Conservation (phyloP, 148 eudicot species). For the Camellia granthamiana region DNA sequence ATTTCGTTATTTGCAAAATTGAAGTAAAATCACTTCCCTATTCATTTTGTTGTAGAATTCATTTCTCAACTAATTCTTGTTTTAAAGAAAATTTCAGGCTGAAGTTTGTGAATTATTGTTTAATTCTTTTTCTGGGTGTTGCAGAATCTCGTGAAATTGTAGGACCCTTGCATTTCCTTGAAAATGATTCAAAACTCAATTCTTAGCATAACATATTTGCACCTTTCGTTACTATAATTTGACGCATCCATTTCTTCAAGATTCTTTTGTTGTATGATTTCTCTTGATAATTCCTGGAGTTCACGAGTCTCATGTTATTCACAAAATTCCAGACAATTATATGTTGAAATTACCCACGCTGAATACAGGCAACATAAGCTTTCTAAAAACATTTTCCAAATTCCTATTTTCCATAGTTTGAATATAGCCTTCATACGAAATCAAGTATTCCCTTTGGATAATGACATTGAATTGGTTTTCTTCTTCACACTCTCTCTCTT, state of each 20-base stretch:
- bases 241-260: background rate
- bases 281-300: constrained; percentile 7
- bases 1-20: background rate
- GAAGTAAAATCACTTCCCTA: background rate
- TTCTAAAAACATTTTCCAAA: background rate
- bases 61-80: background rate
- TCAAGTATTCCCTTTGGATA: background rate
- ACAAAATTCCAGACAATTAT: background rate
- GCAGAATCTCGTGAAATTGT: too few relatives aligned
- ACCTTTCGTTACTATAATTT: background rate
- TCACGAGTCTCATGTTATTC: background rate
- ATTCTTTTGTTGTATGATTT: background rate
- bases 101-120: too few relatives aligned
- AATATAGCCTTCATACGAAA: background rate
- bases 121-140: too few relatives aligned
- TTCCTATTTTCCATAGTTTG: background rate
- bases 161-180: background rate
- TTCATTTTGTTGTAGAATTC: background rate
- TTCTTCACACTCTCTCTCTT: too few relatives aligned
- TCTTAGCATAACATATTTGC: background rate
- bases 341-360: background rate
- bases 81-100: background rate
- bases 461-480: background rate
- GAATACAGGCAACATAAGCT: background rate
- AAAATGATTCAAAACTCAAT: background rate